These are phyloP conservation scores for Sphaerostilbella broomeana DNA, from an alignment of 2,329 filamentous ascomycete genomes.

Conservation along the genomic window DNA sequence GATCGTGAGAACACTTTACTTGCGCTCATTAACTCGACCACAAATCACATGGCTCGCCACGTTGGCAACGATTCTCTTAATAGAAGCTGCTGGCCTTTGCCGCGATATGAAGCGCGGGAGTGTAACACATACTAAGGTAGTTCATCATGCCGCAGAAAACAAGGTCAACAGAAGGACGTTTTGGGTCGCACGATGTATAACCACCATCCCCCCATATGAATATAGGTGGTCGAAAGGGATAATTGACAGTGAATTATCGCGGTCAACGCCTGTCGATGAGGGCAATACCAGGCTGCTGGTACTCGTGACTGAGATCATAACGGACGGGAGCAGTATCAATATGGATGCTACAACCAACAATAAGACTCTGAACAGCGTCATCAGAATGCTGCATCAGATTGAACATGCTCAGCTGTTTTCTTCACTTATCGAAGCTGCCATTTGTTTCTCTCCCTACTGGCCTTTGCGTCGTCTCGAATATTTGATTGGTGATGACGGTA, in stretches of 20 bases:
- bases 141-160: conserved; percentile 9
- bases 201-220: conserved; percentile 14
- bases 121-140: background rate
- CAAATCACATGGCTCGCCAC: conserved; percentile 14
- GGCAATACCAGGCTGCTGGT: conserved; percentile 1
- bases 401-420: conserved; percentile 5
- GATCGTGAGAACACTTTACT: conserved; percentile 15
- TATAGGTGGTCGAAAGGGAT: conserved; percentile 11
- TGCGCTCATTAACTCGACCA: conserved; percentile 15
- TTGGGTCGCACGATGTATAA: conserved; percentile 15
- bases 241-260: conserved; percentile 3
- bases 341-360: conserved; percentile 3
- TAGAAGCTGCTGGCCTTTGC: conserved; percentile 15
- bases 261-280: background rate
- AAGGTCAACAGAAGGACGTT: conserved; percentile 11
- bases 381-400: conserved; percentile 2
- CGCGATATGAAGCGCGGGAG: conserved; percentile 6
- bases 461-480: conserved; percentile 7
- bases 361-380: conserved; percentile 6
- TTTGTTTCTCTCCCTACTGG: conserved; percentile 13
- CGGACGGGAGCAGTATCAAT: background rate
- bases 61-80: conserved; percentile 15
- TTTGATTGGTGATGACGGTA: conserved; percentile 3
- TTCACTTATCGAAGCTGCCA: conserved; percentile 11
- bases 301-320: conserved; percentile 4